Base-by-base conservation (phyloP, 768 basidiomycete species). In the Boletus reticulatus region DNA sequence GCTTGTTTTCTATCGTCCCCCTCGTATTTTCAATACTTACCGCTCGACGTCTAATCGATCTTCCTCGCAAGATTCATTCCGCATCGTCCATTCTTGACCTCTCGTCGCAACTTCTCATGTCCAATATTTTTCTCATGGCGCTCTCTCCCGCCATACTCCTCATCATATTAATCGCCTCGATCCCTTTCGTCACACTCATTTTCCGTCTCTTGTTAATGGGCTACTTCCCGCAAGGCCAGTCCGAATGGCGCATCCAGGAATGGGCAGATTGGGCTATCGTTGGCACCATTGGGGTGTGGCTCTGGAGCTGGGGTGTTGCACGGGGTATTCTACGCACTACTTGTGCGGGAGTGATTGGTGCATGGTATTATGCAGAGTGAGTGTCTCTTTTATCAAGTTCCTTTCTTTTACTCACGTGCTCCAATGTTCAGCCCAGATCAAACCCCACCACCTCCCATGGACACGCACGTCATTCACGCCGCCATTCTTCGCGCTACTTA, bases 301-400 rank as follows among this genome's bases (percentile, higher is more conserved):
- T 86, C n/a, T 88, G 87, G 87, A 85, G 80, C 19, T 86, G 87
- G 82, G 82, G 80, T 11, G 87, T 97, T 7, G 84, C 89, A 19
- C 79, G 93, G 39, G 94, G 94, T 2, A 67, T 92, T 2, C 72
- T 94, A 43, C 78, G 92, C 8, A 89, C 88, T 51, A 82, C 85
- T 3, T 83, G 85, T 53, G 87, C 92, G 0, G 88, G 87, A 31
- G 90, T 94, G 5, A 82, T 98, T 34, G 94, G 93, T 2, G 85
- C 88, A 43, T 98, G 94, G 94, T 97, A 96, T 68, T 96, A 92
- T 72, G 69, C 81, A 29, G 77, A 84, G 81, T 86, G 62, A 65
- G 83, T 51, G 12, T 27, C 10, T 7, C 29, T 46, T 5, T 46
- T 27, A 12, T 37, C 24, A n/a, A 46, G 14, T 27, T 41, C 53